Percentiles rank a stretch among this genome's conserved stretches.
Evolutionary conservation across 2,329 filamentous ascomycete species (phyloP).

Genomic region (Waltergamsia citrina): DNA sequence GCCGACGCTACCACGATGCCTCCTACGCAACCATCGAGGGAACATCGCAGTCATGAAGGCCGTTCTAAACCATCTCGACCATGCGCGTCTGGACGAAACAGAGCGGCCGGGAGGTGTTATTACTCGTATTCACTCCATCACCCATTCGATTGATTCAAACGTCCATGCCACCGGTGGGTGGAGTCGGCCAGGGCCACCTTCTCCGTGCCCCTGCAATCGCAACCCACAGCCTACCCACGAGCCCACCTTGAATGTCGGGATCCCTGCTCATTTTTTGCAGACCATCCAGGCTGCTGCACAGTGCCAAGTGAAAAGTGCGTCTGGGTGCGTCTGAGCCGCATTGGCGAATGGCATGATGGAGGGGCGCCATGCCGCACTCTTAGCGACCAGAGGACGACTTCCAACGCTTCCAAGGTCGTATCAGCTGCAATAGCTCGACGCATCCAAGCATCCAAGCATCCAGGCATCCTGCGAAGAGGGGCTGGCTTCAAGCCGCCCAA

Average conservation of each 20-base stretch:
- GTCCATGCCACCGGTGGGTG: not conserved
- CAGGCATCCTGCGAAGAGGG: too few species aligned
- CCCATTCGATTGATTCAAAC: not conserved
- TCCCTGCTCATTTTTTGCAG: not conserved
- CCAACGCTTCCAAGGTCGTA: too few species aligned
- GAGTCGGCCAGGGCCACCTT: not conserved
- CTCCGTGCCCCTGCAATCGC: not conserved
- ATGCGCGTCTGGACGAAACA: not conserved
- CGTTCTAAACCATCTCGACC: too few species aligned
- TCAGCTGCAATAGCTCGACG: too few species aligned
- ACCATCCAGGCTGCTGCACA: not conserved
- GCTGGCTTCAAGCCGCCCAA: too few species aligned
- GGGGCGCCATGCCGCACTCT: too few species aligned
- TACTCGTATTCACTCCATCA: not conserved
- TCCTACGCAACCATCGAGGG: too few species aligned
- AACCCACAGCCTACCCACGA: not conserved
- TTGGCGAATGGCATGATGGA: slow-evolving; percentile 3
- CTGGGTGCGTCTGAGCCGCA: not conserved
- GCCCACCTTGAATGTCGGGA: not conserved
- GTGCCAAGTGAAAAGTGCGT: too few species aligned
- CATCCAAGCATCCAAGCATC: too few species aligned
- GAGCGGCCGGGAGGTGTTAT: not conserved
- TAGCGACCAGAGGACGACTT: too few species aligned
- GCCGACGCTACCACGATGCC: too few species aligned
- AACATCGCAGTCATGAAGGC: too few species aligned